These are phyloP conservation scores for Trichoderma endophyticum DNA, from an alignment of 2,329 filamentous ascomycete genomes.

Conservation along the genomic window DNA sequence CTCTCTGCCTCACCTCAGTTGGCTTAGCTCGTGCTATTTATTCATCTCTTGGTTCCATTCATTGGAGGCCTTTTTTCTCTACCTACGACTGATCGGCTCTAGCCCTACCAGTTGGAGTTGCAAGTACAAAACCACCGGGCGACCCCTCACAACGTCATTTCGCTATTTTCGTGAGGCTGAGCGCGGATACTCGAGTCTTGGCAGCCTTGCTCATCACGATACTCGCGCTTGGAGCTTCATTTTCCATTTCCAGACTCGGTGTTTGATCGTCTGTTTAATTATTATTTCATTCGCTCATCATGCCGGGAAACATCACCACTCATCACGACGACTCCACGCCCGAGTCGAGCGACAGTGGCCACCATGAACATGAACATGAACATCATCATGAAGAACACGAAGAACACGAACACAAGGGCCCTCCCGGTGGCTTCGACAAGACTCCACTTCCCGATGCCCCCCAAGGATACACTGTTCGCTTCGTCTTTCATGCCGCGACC, in stretches of 20 bases:
- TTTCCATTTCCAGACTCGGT: not conserved
- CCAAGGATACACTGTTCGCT: conserved; percentile 77
- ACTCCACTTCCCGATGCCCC: conserved; percentile 73
- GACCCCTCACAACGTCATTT: conserved; percentile 16
- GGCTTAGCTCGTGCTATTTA: not conserved
- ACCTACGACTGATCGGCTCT: not conserved
- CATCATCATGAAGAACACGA: conserved; percentile 19
- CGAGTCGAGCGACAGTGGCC: not conserved
- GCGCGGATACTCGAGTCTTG: conserved; percentile 3
- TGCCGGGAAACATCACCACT: conserved; percentile 8
- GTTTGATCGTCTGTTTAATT: not conserved
- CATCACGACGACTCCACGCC: conserved; percentile 12
- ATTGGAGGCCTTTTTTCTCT: not conserved
- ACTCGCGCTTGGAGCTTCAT: not conserved
- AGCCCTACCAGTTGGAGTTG: not conserved
- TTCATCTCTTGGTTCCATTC: not conserved
- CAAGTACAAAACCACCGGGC: not conserved
- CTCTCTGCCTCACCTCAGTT: not conserved
- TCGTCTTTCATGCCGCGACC: conserved; percentile 76
- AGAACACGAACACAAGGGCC: conserved; percentile 36
- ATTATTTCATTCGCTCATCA: not conserved
- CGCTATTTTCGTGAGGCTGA: conserved; percentile 1
- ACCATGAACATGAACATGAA: conserved; percentile 21
- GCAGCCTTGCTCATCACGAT: conserved; percentile 4
- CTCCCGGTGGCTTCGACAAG: conserved; percentile 73